Evolutionary conservation across 805 yeast species (phyloP), one percentile per base, ranked within the genome.

Genomic region (Candida bentonensis): DNA sequence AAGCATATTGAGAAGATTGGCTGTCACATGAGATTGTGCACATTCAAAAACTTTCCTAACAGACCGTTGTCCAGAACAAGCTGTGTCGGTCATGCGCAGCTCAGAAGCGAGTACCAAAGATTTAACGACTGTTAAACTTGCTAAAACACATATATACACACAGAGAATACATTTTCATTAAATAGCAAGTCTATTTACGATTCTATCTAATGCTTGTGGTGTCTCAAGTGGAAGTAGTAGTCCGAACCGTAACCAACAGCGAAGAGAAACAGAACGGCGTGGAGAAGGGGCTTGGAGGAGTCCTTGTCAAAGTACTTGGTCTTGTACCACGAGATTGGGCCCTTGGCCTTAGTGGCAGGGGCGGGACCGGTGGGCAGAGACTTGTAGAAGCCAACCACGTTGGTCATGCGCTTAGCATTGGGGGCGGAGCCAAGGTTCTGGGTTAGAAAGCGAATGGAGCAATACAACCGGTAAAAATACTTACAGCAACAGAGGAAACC

Each of bases 341-440:
- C 52, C 44, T 51, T 65, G 59, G 85, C 77, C 67, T 79, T 74
- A 53, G 77, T 67, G 55, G 78, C 78, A 53, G 89, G 79, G 49
- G 94, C 94, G 48, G 81, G 70, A 44, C 97, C 97, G 64, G 86
- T 88, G 63, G 98, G 98, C 59, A 89, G 78, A 56, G 86, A 79
- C 72, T 89, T 84, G 82, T 89, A 89, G 78, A 92, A 88, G 52
- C 84, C 74, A 58, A 89, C 96, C 59, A 89, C 95, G 65, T 84
- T 83, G 54, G 85, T 81, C 81, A 92, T 85, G 72, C 95, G 85
- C 76, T 86, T 85, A 57, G 97, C 97, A 59, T 89, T 82, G 60
- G 96, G 96, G 70, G 87, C 86, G 49, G 94, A 76, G 48, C 95
- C 95, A 55, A 92, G 73, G 82, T 86, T 88, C 82, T 79, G 63